A percentile compares a stretch with the other conserved stretches of the same genome.
Evolutionary conservation across 306 rosid species (phyloP).

Genomic region (Inga oerstediana): DNA sequence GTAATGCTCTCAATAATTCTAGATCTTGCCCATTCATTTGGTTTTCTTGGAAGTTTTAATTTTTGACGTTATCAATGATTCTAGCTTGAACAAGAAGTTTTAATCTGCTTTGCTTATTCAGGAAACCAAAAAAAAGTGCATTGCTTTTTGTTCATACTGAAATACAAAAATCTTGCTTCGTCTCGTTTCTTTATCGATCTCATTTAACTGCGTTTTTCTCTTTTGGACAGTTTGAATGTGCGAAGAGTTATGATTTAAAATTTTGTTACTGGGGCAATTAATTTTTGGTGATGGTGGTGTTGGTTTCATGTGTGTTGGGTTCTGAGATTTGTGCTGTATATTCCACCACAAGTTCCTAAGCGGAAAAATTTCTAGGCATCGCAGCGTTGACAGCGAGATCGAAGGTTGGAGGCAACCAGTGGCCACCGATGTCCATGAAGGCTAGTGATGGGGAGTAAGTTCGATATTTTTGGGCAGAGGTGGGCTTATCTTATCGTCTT

Average conservation of each 20-base stretch:
- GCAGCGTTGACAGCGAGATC: too few relatives aligned
- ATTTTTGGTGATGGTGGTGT: constrained; percentile 19
- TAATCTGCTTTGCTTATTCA: background rate
- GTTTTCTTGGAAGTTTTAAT: background rate
- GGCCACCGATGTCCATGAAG: too few relatives aligned
- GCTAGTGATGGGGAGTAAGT: too few relatives aligned
- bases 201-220: background rate
- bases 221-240: too few relatives aligned
- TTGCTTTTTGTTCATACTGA: background rate
- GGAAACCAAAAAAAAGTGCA: background rate
- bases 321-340: constrained; percentile 41
- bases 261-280: constrained; percentile 1
- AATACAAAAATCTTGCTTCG: background rate
- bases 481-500: too few relatives aligned
- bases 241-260: background rate
- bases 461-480: too few relatives aligned
- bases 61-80: background rate
- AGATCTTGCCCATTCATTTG: too few relatives aligned
- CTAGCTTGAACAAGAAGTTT: background rate
- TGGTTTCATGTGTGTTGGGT: constrained; percentile 29
- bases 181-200: background rate
- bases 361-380: too few relatives aligned
- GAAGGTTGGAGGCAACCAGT: too few relatives aligned
- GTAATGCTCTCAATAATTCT: too few relatives aligned
- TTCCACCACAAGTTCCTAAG: constrained; percentile 21